phyloP scores from a whole-genome alignment of 768 basidiomycete species.

The Fomitopsis pulvina region DNA sequence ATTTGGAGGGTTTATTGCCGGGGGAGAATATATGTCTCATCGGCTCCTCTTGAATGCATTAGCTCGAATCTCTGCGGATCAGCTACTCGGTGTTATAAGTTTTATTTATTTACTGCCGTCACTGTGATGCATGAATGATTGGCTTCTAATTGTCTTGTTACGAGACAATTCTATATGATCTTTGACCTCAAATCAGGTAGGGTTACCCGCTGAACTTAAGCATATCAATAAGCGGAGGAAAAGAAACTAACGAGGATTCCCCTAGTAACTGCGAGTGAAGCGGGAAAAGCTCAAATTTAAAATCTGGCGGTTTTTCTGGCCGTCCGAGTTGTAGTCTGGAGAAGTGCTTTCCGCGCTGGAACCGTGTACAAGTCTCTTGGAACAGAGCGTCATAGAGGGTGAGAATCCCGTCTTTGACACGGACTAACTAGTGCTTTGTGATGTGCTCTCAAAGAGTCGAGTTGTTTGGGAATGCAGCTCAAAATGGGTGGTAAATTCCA shows the following conservation, averaged over 20 bases:
- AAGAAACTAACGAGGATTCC: constrained; percentile 90
- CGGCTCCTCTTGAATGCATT: constrained; percentile 42
- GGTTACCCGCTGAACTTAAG: constrained; percentile 85
- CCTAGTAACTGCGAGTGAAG: constrained; percentile 85
- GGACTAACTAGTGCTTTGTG: constrained; percentile 58
- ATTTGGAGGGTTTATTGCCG: constrained; percentile 33
- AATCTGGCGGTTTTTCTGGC: constrained; percentile 52
- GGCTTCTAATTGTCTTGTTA: constrained; percentile 19
- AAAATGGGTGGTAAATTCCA: constrained; percentile 79
- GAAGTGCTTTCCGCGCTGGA: constrained; percentile 53
- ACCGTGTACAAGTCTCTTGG: constrained; percentile 75
- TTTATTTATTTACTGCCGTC: constrained; percentile 39
- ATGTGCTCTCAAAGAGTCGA: constrained; percentile 73
- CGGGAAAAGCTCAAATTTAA: constrained; percentile 80
- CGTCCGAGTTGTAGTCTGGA: constrained; percentile 40
- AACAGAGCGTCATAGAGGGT: constrained; percentile 77
- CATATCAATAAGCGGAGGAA: constrained; percentile 88
- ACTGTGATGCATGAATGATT: constrained; percentile 19
- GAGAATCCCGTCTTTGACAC: constrained; percentile 61
- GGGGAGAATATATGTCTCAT: constrained; percentile 24
- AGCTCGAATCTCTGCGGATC: constrained; percentile 24
- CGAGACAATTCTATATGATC: constrained; percentile 24
- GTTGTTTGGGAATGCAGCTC: constrained; percentile 85
- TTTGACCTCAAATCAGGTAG: constrained; percentile 77
- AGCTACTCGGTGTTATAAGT: constrained; percentile 46